Evolutionary conservation across 176 grass and related monocot genomes (phyloP), one percentile per base, ranked within the genome.

Genomic region (Pontederia paniculata): DNA sequence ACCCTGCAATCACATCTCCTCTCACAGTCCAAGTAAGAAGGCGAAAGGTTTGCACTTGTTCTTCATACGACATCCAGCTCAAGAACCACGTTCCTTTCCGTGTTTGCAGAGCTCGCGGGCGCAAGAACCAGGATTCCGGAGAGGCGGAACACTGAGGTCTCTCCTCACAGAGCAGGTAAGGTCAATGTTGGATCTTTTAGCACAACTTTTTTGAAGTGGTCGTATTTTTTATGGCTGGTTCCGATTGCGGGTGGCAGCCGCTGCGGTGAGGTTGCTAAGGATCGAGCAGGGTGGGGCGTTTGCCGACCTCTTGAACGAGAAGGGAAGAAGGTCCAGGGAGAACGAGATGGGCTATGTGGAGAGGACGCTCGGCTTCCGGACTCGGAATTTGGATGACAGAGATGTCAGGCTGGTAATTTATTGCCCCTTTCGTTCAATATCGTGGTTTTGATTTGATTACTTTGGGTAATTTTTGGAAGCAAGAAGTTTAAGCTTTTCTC

Each of bases 271-370:
- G 71, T 67, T 96, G 74, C 67, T 96, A 44, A 84, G 86, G 70
- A 86, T 80, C 56, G 91, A 96, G 16, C 76, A 80, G 43, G 86
- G 91, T 9, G 88, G 84, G 23, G 86, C 91, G 13, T 96, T 87
- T 66, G 91, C 78, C 10, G 86, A 86, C 65, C 75, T 96, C 71
- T 84, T 96, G 64, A 96, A 96, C 67, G 82, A 78, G 58, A 89
- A 74, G 63, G 70, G 74, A 46, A 78, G 76, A 44, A 52, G 65
- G 53, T 81, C 82, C 16, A 74, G 54, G 37, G 62, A 78, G 44
- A 89, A 76, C 67, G 86, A 87, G 57, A 96, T 89, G 80, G 77
- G 80, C 63, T 89, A 96, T 83, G 86, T 96, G 13, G 71, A 89
- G 61, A 89, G 86, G 78, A 87, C 86, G 2, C 72, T 96, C 45